phyloP scores from a whole-genome alignment of 352 stramenopile genomes.

The Phytophthora vignae region DNA sequence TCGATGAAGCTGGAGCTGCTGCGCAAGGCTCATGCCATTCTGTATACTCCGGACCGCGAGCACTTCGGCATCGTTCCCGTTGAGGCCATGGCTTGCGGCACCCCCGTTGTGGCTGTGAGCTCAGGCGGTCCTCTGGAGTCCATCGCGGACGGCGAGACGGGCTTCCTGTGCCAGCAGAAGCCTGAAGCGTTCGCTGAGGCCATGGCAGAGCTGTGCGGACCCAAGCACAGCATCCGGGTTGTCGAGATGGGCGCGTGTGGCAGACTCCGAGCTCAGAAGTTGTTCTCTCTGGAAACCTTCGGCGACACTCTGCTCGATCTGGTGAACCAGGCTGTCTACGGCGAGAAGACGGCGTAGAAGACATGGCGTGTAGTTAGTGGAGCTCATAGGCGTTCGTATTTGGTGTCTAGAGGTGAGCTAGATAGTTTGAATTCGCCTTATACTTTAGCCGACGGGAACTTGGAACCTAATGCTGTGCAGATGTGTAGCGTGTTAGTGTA shows the following conservation, averaged over 20 bases:
- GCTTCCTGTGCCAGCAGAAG: constrained; percentile 79
- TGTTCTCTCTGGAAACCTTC: constrained; percentile 85
- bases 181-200: constrained; percentile 64
- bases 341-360: constrained; percentile 24
- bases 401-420: constrained; percentile 8
- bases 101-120: constrained; percentile 94
- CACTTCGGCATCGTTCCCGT: constrained; percentile 99
- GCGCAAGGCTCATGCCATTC: constrained; percentile 81
- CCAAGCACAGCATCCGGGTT: constrained; percentile 36
- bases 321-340: constrained; percentile 51
- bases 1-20: constrained; percentile 89
- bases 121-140: constrained; percentile 97
- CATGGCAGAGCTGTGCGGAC: constrained; percentile 69
- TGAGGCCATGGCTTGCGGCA: constrained; percentile 97
- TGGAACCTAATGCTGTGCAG: constrained; percentile 30
- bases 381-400: constrained; percentile 12
- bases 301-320: constrained; percentile 64
- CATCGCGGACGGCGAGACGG: constrained; percentile 89
- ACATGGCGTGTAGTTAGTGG: neutral
- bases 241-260: constrained; percentile 58
- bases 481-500: constrained; percentile 14
- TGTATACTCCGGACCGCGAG: constrained; percentile 98
- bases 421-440: constrained; percentile 23
- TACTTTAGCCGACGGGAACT: constrained; percentile 29
- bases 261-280: constrained; percentile 53